A percentile compares a stretch with the other conserved stretches of the same genome.
These are phyloP conservation scores for Colletotrichum noveboracense DNA, from an alignment of 2,329 filamentous ascomycete species.

Conservation along the genomic window DNA sequence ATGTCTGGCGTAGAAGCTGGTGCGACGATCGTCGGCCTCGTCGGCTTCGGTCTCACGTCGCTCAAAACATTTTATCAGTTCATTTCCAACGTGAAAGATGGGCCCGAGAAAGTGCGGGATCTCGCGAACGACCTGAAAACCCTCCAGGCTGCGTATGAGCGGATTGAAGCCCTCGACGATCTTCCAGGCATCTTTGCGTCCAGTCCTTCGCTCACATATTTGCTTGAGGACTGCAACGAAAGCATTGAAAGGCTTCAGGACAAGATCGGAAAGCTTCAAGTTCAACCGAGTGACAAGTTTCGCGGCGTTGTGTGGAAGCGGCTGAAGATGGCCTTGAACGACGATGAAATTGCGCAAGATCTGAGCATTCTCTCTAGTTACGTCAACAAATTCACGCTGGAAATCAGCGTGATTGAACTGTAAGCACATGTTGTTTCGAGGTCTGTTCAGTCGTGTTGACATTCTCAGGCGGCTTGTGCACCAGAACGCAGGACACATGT, in stretches of 20 bases:
- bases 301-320: neutral
- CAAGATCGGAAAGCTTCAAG: neutral
- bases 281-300: neutral
- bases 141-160: neutral
- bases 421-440: accelerated
- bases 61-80: neutral
- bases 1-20: neutral
- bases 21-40: neutral
- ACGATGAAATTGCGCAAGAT: neutral
- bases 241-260: neutral
- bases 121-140: neutral
- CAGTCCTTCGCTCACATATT: neutral
- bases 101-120: neutral
- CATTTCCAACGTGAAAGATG: neutral
- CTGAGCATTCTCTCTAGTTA: neutral
- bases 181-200: neutral
- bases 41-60: neutral
- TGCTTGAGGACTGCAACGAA: neutral
- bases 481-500: neutral
- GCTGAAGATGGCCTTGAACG: neutral
- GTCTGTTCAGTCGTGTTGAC: neutral
- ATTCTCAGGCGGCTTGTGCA: neutral
- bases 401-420: neutral
- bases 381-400: neutral
- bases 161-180: neutral